These are phyloP conservation scores for Phaeosphaeriaceae sp. DNA, from an alignment of 2,329 filamentous ascomycete genomes.

Conservation along the genomic window DNA sequence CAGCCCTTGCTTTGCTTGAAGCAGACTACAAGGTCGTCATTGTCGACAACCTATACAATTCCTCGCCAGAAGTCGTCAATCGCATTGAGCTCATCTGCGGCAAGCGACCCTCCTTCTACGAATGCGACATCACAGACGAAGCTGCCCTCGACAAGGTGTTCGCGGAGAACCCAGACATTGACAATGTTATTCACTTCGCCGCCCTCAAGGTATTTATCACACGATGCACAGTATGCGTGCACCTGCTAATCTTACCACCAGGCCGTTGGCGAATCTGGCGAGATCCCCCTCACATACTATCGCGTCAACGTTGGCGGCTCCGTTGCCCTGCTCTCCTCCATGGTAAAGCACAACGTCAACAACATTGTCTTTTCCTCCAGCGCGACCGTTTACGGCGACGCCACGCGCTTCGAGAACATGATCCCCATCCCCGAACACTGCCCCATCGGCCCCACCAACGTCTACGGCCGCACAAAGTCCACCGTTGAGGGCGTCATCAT, in stretches of 20 bases:
- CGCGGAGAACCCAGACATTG: conserved; percentile 85
- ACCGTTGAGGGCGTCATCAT: conserved; percentile 91
- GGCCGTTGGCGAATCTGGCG: conserved; percentile 94
- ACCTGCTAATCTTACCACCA: conserved; percentile 47
- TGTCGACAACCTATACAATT: conserved; percentile 97
- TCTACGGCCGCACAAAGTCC: conserved; percentile 96
- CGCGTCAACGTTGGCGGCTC: conserved; percentile 94
- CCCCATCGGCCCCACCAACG: conserved; percentile 95
- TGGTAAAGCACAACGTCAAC: conserved; percentile 87
- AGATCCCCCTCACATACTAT: conserved; percentile 97
- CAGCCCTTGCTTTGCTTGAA: conserved; percentile 86
- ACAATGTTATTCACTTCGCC: conserved; percentile 98
- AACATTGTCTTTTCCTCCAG: conserved; percentile 99
- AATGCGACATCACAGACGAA: conserved; percentile 89
- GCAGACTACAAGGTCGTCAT: conserved; percentile 97
- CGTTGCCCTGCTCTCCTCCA: conserved; percentile 82
- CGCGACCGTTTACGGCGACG: conserved; percentile 97
- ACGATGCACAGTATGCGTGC: neutral
- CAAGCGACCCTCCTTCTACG: conserved; percentile 83
- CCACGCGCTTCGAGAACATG: conserved; percentile 95
- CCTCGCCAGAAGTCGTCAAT: conserved; percentile 86
- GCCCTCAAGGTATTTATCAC: conserved; percentile 79
- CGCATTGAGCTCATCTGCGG: conserved; percentile 94
- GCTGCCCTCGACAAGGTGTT: conserved; percentile 86
- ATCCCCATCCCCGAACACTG: conserved; percentile 98